Conservation (phyloP, 345 rosid species). For the Eucalyptus microcorys region DNA sequence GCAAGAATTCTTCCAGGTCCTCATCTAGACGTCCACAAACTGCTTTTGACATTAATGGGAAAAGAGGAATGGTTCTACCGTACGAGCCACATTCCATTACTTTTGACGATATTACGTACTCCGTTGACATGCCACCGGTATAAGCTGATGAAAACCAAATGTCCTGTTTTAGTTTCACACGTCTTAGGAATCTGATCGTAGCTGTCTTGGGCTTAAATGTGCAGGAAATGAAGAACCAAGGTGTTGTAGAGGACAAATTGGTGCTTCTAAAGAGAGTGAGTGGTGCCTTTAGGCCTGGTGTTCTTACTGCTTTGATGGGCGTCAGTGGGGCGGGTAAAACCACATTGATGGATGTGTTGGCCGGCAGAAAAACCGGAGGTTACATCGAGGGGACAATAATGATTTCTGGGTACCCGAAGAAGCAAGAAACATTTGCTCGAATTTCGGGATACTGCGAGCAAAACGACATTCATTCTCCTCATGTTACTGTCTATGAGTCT, state of each 20-base stretch:
- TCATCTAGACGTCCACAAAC: background rate
- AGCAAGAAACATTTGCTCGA: constrained; percentile 77
- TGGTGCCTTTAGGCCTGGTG: constrained; percentile 80
- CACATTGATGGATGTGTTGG: constrained; percentile 79
- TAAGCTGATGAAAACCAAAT: background rate
- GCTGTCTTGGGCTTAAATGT: background rate
- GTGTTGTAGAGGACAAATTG: constrained; percentile 43
- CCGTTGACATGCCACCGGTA: constrained; percentile 43
- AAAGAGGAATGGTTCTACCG: constrained; percentile 39
- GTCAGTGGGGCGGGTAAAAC: constrained; percentile 91
- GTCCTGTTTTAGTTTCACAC: background rate
- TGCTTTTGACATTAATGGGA: background rate
- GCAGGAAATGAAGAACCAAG: constrained; percentile 53
- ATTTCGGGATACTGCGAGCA: constrained; percentile 76
- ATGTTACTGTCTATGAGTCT: constrained; percentile 68
- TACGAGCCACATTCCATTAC: constrained; percentile 21
- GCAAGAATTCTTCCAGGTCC: background rate
- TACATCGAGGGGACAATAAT: constrained; percentile 54
- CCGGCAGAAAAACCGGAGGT: constrained; percentile 84
- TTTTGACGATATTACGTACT: constrained; percentile 24
- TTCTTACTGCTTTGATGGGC: constrained; percentile 72
- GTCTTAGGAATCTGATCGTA: background rate
- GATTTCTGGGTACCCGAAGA: constrained; percentile 68
- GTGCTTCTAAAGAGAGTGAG: constrained; percentile 60
- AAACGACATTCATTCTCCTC: constrained; percentile 72